These are phyloP conservation scores for Tolypocladium nubicola DNA, from an alignment of 2,329 filamentous ascomycete genomes.

Conservation along the genomic window DNA sequence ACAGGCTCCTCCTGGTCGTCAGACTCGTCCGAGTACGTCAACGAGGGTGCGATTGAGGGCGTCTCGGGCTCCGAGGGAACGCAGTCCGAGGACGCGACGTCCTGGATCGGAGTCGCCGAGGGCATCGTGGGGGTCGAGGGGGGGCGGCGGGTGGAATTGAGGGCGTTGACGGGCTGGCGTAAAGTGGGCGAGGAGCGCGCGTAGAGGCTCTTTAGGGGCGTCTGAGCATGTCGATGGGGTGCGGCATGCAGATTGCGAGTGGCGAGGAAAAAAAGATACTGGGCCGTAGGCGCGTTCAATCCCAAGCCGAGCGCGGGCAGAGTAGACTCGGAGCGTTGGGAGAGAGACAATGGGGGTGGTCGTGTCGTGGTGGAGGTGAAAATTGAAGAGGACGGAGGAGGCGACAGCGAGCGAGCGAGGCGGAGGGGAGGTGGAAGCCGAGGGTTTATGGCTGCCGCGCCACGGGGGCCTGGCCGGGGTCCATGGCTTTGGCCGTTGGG, in stretches of 20 bases:
- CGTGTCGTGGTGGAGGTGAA: background rate
- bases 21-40: constrained; percentile 53
- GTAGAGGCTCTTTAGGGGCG: constrained; percentile 12
- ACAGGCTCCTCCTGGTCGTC: constrained; percentile 45
- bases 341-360: background rate
- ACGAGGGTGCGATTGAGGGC: constrained; percentile 46
- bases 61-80: constrained; percentile 33
- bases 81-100: constrained; percentile 30
- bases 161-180: constrained; percentile 4
- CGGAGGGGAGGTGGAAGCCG: background rate
- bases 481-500: background rate
- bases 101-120: constrained; percentile 23
- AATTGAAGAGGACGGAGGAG: background rate
- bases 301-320: background rate
- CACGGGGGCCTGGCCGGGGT: background rate
- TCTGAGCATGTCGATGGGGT: constrained; percentile 11
- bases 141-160: constrained; percentile 3
- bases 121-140: constrained; percentile 17
- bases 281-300: background rate
- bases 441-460: constrained; percentile 1
- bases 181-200: constrained; percentile 8
- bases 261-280: background rate
- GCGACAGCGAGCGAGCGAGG: background rate
- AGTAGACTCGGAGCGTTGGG: background rate
- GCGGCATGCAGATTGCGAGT: background rate